These are phyloP conservation scores for Halophytophthora polymorphica DNA, from an alignment of 352 stramenopile genomes.

Conservation along the genomic window DNA sequence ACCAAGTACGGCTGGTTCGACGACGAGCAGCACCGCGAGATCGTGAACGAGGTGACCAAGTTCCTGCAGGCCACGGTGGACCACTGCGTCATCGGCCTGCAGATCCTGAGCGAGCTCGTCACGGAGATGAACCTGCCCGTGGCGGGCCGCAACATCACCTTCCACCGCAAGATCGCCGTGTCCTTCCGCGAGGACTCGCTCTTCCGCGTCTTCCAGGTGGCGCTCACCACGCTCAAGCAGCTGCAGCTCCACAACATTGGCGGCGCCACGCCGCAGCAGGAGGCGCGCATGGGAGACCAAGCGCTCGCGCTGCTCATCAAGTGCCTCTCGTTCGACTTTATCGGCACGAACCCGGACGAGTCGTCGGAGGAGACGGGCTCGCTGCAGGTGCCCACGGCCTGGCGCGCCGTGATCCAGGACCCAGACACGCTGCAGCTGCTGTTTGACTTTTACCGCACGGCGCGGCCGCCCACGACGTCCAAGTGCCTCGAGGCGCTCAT, in stretches of 20 bases:
- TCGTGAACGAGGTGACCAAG: constrained; percentile 97
- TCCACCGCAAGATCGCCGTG: constrained; percentile 97
- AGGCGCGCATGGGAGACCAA: constrained; percentile 92
- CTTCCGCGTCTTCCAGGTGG: constrained; percentile 95
- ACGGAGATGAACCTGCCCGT: constrained; percentile 97
- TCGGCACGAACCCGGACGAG: constrained; percentile 98
- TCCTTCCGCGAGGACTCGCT: constrained; percentile 97
- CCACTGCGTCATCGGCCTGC: constrained; percentile 97
- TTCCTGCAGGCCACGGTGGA: constrained; percentile 96
- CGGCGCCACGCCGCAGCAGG: constrained; percentile 78
- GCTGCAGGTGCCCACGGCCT: constrained; percentile 96
- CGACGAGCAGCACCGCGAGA: constrained; percentile 94
- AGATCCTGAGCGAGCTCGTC: constrained; percentile 97
- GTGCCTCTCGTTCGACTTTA: constrained; percentile 99
- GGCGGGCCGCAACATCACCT: constrained; percentile 92
- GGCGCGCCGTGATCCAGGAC: constrained; percentile 93
- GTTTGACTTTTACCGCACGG: constrained; percentile 97
- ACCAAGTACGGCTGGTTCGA: constrained; percentile 99
- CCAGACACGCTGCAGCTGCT: constrained; percentile 93
- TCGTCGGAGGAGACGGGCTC: constrained; percentile 96
- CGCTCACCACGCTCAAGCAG: constrained; percentile 95
- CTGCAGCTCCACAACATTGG: constrained; percentile 90
- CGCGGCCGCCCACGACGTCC: constrained; percentile 88
- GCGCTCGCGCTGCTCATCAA: constrained; percentile 91
- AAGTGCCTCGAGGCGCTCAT: constrained; percentile 97